Evolutionary conservation across 164 flowering plant species (phyloP), one percentile per base, ranked within the genome.

Genomic region (Chimonanthus salicifolius): DNA sequence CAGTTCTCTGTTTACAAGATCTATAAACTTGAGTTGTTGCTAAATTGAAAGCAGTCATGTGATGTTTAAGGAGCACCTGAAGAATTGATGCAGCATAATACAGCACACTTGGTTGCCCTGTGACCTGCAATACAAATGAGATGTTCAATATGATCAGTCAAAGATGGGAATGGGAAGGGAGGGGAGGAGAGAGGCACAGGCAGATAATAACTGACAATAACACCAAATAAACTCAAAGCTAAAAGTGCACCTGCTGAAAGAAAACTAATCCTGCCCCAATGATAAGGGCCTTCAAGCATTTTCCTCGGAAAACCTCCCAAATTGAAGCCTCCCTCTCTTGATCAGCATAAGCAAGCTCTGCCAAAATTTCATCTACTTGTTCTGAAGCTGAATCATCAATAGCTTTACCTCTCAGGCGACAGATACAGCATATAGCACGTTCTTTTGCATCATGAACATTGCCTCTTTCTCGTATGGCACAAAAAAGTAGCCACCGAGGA

Each of bases 21-120:
- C 15, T 68, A 54, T 63, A 46, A 64, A 20, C 65, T 20, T 7
- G 47, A 62, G 16, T 33, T 44, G 21, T 45, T 65, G 13, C 49
- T 63, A 44, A 20, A 60, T 54, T 6, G 6, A 71, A 70, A 49
- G 44, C 20, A 47, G 68, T 54, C 15, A 73, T 20, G 20, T 48
- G 67, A 68, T 44, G 44, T 54, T 70, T 49, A 76, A 74, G 6
- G 69, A 51, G 44, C 60, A 92, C 97, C 97, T 95, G 86, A 74
- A 95, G 85, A 79, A 95, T 93, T 49, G 95, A 78, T 77, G 92
- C 91, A 68, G 99, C 99, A 87, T 95, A 95, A 76, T 95, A 95
- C n/a, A 95, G 82, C 16, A 95, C 98, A 85, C 99, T 95, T 66
- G 98, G 99, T 77, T 95, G 99, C 75, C 99, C 99, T 44, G 99